Base-by-base conservation (phyloP, 1,284 basidiomycete genomes). In the Cryptococcus sp. region DNA sequence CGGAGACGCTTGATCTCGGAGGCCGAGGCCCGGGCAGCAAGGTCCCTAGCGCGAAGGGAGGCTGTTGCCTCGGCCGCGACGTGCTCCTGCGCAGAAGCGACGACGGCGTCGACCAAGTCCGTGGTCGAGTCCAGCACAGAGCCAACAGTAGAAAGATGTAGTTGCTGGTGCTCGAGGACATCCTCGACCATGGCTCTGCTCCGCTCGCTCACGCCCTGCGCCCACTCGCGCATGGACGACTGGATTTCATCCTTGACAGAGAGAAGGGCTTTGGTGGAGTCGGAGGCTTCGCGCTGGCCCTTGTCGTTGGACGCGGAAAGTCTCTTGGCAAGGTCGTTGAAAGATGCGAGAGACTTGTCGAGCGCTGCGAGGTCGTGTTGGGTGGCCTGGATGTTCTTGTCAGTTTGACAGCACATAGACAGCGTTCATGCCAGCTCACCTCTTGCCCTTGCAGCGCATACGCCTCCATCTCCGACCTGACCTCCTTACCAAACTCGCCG, bases 1-100 rank as follows among this genome's bases (percentile, higher is more conserved):
- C 82, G 82, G 20, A 95, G 79, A 23, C 84, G 83, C 1, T 77
- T 69, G 36, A 89, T 81, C 78, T 92, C 88, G 5, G 80, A 76
- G 18, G 81, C 77, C 0, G 83, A 81, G 3, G 83, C 80, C 46
- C 79, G 78, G 12, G 83, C 79, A 0, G 83, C 79, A 36, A 85
- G 71, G 4, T 77, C 67, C 56, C 83, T 83, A 3, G 84, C 80
- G 52, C 83, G 79, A 21, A 77, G 73, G 3, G 84, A 71, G 11
- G 82, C 76, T 52, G 82, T 79, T 35, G 80, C 79, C 69, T 89
- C 84, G 0, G 79, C 73, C 15, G 82, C 76, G 47, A 87, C 78
- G 60, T 86, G 84, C 0, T 80, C 75, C 7, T 82, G 78, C 0
- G 85, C 82, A 48, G 87, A 84, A 15, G 78, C 77, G 21, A 87